Conservation (phyloP, 2,329 filamentous ascomycete genomes). For the Ascochyta fabae region DNA sequence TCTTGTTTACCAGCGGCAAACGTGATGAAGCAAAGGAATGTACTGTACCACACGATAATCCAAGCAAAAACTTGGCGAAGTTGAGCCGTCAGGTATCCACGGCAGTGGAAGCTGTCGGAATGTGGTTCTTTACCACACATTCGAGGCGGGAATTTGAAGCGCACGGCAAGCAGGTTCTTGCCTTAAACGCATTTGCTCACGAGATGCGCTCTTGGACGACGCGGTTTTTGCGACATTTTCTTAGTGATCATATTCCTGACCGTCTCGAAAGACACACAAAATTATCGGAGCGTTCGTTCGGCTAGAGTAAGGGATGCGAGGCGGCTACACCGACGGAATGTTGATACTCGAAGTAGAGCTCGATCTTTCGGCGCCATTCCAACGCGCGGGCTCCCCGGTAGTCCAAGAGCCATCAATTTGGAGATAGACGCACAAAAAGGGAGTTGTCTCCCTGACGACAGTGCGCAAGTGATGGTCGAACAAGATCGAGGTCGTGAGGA, state of each 20-base stretch:
- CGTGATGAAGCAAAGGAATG: constrained; percentile 29
- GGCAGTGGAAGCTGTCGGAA: constrained; percentile 11
- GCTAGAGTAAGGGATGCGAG: constrained; percentile 14
- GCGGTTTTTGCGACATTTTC: neutral
- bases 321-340: constrained; percentile 12
- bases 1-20: constrained; percentile 33
- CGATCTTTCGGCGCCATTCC: constrained; percentile 15
- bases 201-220: neutral
- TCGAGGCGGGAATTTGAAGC: neutral
- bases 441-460: constrained; percentile 14
- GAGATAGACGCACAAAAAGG: constrained; percentile 1
- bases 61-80: constrained; percentile 21
- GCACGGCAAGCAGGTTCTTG: neutral
- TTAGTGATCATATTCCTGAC: neutral
- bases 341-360: constrained; percentile 2
- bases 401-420: constrained; percentile 5
- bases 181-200: neutral
- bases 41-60: constrained; percentile 27
- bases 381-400: constrained; percentile 10
- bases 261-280: neutral
- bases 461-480: neutral
- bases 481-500: neutral
- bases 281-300: neutral
- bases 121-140: neutral
- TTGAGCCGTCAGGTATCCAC: constrained; percentile 7